Percentiles rank a stretch among this genome's conserved stretches.
Conservation (phyloP, 2,329 filamentous ascomycete genomes). For the Apiospora saccharicola region DNA sequence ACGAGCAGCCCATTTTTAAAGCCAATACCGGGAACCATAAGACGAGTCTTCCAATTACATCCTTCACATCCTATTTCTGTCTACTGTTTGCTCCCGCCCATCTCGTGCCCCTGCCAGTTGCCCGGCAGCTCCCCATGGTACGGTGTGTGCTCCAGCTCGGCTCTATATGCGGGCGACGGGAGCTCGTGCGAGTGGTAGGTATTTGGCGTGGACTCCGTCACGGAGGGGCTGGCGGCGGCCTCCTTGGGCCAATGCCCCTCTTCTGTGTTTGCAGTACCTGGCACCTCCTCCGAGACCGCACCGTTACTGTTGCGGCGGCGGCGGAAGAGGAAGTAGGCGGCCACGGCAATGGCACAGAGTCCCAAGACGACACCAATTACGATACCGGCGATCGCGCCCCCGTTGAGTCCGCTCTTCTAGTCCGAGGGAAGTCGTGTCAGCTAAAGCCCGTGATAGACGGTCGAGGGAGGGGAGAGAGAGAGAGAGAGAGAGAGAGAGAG, state of each 20-base stretch:
- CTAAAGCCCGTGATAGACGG: not conserved
- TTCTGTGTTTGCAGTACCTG: not conserved
- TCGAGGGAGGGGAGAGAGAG: not conserved
- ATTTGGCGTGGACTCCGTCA: not conserved
- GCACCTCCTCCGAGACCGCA: too few relatives aligned
- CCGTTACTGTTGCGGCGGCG: conserved; percentile 12
- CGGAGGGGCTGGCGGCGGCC: not conserved
- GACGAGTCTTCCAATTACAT: too few relatives aligned
- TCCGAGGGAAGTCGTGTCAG: not conserved
- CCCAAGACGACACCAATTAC: conserved; percentile 30
- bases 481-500: not conserved
- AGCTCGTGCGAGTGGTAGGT: not conserved
- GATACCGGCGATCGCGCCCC: conserved; percentile 33
- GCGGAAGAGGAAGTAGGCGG: conserved; percentile 29
- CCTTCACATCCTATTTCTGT: too few relatives aligned
- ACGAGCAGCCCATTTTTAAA: too few relatives aligned
- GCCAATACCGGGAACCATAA: too few relatives aligned
- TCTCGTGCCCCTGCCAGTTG: not conserved
- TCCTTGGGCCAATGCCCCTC: not conserved
- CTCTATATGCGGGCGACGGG: too few relatives aligned
- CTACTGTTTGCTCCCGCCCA: not conserved
- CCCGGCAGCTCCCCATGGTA: not conserved
- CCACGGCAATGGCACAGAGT: conserved; percentile 23
- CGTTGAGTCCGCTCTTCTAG: conserved; percentile 6
- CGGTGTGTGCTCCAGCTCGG: not conserved